A percentile compares a stretch with the other conserved stretches of the same genome.
Conservation (phyloP, 176 grass and related monocot species). For the Lolium multiflorum region DNA sequence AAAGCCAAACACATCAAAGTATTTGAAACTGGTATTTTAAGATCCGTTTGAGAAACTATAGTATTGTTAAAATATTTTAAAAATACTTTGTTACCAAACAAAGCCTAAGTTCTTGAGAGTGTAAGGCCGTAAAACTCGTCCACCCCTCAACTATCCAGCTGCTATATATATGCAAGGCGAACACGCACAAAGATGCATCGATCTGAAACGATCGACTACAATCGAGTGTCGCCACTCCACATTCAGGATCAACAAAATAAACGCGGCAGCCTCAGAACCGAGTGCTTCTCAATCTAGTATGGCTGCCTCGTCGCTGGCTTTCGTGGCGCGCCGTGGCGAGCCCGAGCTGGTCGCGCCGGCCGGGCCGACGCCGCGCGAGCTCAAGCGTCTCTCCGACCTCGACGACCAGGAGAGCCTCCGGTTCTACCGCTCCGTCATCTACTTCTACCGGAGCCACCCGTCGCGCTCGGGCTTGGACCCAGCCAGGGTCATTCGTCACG, state of each 20-base stretch:
- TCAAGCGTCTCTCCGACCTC: conserved; percentile 53
- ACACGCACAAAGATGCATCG: background rate
- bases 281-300: background rate
- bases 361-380: conserved; percentile 35
- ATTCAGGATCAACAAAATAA: background rate
- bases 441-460: conserved; percentile 24
- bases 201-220: background rate
- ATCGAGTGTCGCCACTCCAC: background rate
- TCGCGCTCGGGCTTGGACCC: conserved; percentile 5
- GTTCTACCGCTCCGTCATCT: conserved; percentile 42
- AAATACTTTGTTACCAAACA: too few species aligned
- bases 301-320: conserved; percentile 24
- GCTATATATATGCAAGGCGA: background rate
- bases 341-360: conserved; percentile 40
- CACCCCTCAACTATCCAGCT: background rate
- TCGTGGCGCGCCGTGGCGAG: conserved; percentile 29
- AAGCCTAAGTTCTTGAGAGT: background rate
- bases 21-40: too few species aligned
- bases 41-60: too few species aligned
- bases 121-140: background rate
- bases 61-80: too few species aligned
- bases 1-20: too few species aligned
- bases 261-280: too few species aligned
- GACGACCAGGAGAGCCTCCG: conserved; percentile 54
- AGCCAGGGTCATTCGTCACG: conserved; percentile 23